These are phyloP conservation scores for Comarum palustre DNA, from an alignment of 306 rosid genomes.

Conservation along the genomic window DNA sequence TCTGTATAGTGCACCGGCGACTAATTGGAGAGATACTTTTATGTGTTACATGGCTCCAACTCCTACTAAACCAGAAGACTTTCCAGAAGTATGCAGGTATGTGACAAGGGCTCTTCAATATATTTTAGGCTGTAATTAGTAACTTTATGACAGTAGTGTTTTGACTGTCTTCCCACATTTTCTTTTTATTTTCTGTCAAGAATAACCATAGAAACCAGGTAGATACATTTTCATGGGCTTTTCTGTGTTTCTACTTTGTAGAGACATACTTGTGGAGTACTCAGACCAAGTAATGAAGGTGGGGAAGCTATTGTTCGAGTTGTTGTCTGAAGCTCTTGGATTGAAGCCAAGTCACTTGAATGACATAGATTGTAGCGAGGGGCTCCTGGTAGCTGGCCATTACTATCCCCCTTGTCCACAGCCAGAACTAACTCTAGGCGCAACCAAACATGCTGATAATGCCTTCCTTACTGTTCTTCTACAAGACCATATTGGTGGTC, in stretches of 20 bases:
- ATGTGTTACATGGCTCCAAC: constrained; percentile 8
- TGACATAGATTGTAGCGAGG: constrained; percentile 16
- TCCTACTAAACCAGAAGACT: not conserved
- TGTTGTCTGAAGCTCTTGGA: constrained; percentile 21
- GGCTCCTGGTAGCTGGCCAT: constrained; percentile 2
- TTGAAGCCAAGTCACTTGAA: constrained; percentile 12
- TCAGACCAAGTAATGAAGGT: constrained; percentile 33
- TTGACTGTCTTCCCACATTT: not conserved
- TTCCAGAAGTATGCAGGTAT: constrained; percentile 9
- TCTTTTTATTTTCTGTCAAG: not conserved
- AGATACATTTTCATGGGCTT: not conserved
- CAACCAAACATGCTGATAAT: constrained; percentile 34
- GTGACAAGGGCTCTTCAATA: not conserved
- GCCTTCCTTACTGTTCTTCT: constrained; percentile 45
- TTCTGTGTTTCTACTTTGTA: not conserved
- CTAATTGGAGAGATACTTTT: constrained; percentile 25
- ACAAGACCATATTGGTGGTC: constrained; percentile 55
- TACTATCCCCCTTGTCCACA: constrained; percentile 28
- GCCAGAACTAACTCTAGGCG: constrained; percentile 19
- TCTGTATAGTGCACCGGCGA: constrained; percentile 12
- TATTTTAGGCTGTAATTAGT: not conserved
- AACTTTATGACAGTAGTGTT: not conserved
- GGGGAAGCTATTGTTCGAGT: constrained; percentile 25
- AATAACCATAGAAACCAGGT: not conserved
- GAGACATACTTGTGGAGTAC: constrained; percentile 21